A percentile compares a stretch with the other conserved stretches of the same genome.
Conservation (phyloP, 1,284 basidiomycete species). For the Cerioporus squamosus region DNA sequence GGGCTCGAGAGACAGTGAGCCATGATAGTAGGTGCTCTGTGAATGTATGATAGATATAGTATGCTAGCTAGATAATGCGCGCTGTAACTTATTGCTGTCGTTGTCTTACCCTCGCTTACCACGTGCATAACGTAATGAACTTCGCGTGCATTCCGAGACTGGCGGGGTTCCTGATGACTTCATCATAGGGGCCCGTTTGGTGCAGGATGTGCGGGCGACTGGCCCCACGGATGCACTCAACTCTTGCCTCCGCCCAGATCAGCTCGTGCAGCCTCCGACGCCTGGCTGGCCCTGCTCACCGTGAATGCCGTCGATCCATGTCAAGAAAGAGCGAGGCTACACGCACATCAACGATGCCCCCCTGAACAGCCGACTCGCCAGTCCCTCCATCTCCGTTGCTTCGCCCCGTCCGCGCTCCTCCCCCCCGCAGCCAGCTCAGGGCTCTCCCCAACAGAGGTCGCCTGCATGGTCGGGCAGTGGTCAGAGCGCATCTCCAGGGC, state of each 20-base stretch:
- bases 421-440: not conserved
- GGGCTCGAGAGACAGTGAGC: not conserved
- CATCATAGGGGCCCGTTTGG: too few relatives aligned
- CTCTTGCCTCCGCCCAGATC: too few relatives aligned
- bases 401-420: conserved; percentile 2
- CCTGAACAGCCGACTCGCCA: conserved; percentile 2
- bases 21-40: not conserved
- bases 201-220: too few relatives aligned
- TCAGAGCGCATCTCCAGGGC: not conserved
- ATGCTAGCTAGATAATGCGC: conserved; percentile 2
- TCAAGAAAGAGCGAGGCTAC: conserved; percentile 47
- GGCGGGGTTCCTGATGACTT: not conserved
- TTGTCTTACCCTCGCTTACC: not conserved
- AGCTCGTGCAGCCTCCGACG: not conserved
- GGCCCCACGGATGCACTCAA: too few relatives aligned
- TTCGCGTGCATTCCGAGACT: not conserved
- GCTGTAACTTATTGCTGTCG: conserved; percentile 5
- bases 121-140: too few relatives aligned
- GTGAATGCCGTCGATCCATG: conserved; percentile 60
- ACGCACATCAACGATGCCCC: conserved; percentile 40
- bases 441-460: not conserved
- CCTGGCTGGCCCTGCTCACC: conserved; percentile 1
- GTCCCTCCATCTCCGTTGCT: conserved; percentile 13
- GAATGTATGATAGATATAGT: conserved; percentile 5
- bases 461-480: conserved; percentile 9